These are phyloP conservation scores for Colletotrichum truncatum DNA, from an alignment of 2,329 filamentous ascomycete species.

Conservation along the genomic window DNA sequence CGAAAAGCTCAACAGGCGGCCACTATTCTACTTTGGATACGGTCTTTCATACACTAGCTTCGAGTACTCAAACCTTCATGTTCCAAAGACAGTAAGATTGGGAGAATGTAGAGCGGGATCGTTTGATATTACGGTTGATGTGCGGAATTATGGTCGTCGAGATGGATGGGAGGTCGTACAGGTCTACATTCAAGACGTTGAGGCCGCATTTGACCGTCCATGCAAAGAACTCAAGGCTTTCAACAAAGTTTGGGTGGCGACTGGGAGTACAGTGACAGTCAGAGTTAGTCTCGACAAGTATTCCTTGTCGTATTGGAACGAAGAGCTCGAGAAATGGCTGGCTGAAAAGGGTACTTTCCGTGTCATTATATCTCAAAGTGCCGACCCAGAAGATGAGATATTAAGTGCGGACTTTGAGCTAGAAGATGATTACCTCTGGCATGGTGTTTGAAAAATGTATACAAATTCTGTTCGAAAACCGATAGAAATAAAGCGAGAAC, in stretches of 20 bases:
- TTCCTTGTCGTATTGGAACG: not conserved
- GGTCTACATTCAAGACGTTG: constrained; percentile 52
- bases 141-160: not conserved
- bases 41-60: constrained; percentile 75
- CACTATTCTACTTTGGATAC: constrained; percentile 74
- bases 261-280: constrained; percentile 45
- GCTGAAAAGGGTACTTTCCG: not conserved
- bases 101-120: not conserved
- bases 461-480: too few relatives aligned
- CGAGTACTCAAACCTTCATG: constrained; percentile 42
- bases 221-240: constrained; percentile 62
- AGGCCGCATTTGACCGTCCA: constrained; percentile 44
- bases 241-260: constrained; percentile 59
- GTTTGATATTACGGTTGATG: not conserved
- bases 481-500: too few relatives aligned
- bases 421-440: not conserved
- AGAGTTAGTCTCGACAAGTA: not conserved
- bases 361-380: not conserved
- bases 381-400: not conserved
- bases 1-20: constrained; percentile 54
- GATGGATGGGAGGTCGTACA: constrained; percentile 30
- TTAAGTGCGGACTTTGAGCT: not conserved
- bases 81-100: constrained; percentile 32
- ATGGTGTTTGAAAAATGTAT: not conserved
- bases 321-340: not conserved